A percentile compares a stretch with the other conserved stretches of the same genome.
Evolutionary conservation across 1,139 yeast genomes (phyloP).

Genomic region (Debaryomyces nepalensis): DNA sequence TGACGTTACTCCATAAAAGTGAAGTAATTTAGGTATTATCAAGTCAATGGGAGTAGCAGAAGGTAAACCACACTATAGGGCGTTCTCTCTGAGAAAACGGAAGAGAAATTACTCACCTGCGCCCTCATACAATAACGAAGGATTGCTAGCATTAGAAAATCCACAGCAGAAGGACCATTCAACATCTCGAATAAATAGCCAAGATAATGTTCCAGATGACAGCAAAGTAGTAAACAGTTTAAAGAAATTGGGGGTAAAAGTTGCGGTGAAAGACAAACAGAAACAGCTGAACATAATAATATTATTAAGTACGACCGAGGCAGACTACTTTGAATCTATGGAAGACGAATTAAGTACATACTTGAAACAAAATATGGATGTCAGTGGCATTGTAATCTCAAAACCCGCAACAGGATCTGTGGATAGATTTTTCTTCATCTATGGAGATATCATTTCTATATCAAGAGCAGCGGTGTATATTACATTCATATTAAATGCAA

Average conservation of each 20-base stretch:
- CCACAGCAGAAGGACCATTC: conserved; percentile 5
- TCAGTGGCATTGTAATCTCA: conserved; percentile 29
- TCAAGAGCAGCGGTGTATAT: conserved; percentile 30
- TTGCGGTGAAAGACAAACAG: conserved; percentile 6
- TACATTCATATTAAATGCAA: conserved; percentile 27
- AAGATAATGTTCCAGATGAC: conserved; percentile 25
- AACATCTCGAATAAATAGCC: conserved; percentile 6
- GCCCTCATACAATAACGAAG: conserved; percentile 4
- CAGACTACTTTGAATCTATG: conserved; percentile 27
- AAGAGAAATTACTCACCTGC: conserved; percentile 12
- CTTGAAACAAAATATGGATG: conserved; percentile 24
- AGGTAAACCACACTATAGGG: conserved; percentile 1
- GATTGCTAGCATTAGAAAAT: conserved; percentile 8
- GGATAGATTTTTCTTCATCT: conserved; percentile 34
- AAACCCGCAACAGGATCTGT: conserved; percentile 29
- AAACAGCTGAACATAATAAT: conserved; percentile 20
- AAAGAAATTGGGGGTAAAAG: conserved; percentile 20
- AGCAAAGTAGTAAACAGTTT: conserved; percentile 26
- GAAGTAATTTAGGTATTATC: not conserved
- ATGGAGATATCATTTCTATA: conserved; percentile 28
- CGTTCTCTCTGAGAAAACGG: conserved; percentile 10
- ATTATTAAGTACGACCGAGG: conserved; percentile 33
- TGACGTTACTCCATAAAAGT: not conserved
- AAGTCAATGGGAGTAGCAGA: conserved; percentile 2
- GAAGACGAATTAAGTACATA: conserved; percentile 14